A percentile compares a stretch with the other conserved stretches of the same genome.
phyloP scores from a whole-genome alignment of 768 basidiomycete genomes.

The Fomitopsis pulvina region DNA sequence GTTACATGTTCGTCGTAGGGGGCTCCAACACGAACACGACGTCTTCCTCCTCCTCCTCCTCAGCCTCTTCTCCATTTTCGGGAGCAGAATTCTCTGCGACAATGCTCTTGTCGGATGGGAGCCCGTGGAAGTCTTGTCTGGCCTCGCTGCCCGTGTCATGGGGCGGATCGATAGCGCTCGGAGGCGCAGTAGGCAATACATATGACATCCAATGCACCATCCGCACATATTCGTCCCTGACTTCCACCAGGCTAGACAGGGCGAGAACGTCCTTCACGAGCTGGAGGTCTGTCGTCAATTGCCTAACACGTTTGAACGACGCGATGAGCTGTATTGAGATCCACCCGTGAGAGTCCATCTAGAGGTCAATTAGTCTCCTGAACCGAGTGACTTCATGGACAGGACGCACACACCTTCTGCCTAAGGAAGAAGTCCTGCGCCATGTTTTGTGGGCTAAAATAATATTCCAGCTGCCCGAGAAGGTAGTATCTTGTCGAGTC shows the following conservation, averaged over 20 bases:
- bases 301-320: conserved; percentile 80
- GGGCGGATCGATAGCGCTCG: conserved; percentile 26
- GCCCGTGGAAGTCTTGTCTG: not conserved
- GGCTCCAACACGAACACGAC: conserved; percentile 66
- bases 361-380: not conserved
- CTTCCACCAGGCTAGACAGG: conserved; percentile 64
- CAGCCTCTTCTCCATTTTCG: conserved; percentile 20
- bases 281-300: conserved; percentile 49
- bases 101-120: too few relatives aligned
- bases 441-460: conserved; percentile 86
- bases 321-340: conserved; percentile 75
- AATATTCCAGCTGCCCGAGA: conserved; percentile 86
- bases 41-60: conserved; percentile 69
- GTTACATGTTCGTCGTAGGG: conserved; percentile 26
- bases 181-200: conserved; percentile 54
- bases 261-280: conserved; percentile 66
- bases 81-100: conserved; percentile 26
- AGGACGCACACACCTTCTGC: conserved; percentile 49
- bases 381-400: not conserved
- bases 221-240: conserved; percentile 61
- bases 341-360: conserved; percentile 94
- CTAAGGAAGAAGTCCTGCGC: conserved; percentile 82
- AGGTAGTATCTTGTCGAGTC: conserved; percentile 65
- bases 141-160: not conserved
- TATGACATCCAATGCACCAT: conserved; percentile 59